Percentiles rank a stretch among this genome's conserved stretches.
Evolutionary conservation across 2,329 filamentous ascomycete genomes (phyloP).

Genomic region (Clarireedia sp.): DNA sequence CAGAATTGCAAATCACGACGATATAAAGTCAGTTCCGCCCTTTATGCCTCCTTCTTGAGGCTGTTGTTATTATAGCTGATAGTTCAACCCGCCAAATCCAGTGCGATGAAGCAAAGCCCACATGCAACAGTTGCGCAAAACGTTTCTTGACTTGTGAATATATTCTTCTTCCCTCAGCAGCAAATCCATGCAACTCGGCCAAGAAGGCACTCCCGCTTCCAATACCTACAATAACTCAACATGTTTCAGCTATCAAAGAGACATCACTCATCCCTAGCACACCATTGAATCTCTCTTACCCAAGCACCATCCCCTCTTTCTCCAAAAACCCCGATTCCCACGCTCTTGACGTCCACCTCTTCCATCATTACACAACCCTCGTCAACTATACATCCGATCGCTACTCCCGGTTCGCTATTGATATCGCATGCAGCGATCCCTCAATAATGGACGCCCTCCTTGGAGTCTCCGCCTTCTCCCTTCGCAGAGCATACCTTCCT

Average conservation of each 20-base stretch:
- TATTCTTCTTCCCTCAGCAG: background rate
- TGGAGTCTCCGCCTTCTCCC: background rate
- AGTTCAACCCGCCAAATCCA: background rate
- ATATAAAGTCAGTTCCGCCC: background rate
- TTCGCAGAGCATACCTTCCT: background rate
- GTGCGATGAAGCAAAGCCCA: conserved; percentile 3
- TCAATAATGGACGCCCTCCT: conserved; percentile 2
- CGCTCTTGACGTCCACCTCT: background rate
- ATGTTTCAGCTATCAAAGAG: background rate
- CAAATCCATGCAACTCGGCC: background rate
- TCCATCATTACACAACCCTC: background rate
- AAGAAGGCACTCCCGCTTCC: background rate
- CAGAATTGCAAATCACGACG: conserved; percentile 4
- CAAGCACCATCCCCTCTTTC: background rate
- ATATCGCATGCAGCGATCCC: background rate
- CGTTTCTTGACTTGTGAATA: background rate
- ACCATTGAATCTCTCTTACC: background rate
- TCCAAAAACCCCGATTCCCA: background rate
- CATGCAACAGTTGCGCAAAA: background rate
- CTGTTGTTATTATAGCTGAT: background rate
- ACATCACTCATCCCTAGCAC: background rate
- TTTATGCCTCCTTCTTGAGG: background rate
- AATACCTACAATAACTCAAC: background rate
- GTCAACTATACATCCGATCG: background rate
- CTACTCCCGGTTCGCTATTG: background rate